A percentile compares a stretch with the other conserved stretches of the same genome.
phyloP scores from a whole-genome alignment of 768 basidiomycete species.

The Lyophyllum shimeji region DNA sequence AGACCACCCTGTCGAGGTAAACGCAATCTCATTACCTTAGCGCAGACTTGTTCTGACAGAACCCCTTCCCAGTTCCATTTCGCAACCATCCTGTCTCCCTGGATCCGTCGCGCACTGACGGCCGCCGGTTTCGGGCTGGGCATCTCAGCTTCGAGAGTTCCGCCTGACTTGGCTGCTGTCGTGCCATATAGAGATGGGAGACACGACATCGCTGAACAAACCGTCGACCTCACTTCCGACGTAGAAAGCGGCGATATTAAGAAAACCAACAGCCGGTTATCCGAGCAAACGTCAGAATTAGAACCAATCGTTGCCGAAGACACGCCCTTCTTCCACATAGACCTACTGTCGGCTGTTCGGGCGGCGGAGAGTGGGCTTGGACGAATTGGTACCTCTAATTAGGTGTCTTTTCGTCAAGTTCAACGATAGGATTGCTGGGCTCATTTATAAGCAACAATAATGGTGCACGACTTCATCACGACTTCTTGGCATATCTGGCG shows the following conservation, averaged over 20 bases:
- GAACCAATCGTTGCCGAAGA: conserved; percentile 46
- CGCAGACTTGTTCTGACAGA: neutral
- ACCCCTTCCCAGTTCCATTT: conserved; percentile 78
- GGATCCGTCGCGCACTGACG: conserved; percentile 86
- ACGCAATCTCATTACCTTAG: conserved; percentile 12
- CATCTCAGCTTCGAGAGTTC: conserved; percentile 33
- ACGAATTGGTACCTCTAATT: conserved; percentile 14
- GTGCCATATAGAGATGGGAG: conserved; percentile 59
- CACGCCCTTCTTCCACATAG: conserved; percentile 92
- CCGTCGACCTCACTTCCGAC: conserved; percentile 27
- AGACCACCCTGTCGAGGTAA: conserved; percentile 69
- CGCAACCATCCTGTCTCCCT: conserved; percentile 86
- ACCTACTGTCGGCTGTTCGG: conserved; percentile 68
- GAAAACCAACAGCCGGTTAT: conserved; percentile 20
- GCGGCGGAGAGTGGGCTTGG: conserved; percentile 57
- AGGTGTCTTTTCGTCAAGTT: neutral
- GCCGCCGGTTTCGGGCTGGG: conserved; percentile 91
- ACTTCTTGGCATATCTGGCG: neutral
- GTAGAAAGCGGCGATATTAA: conserved; percentile 35
- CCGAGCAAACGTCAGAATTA: conserved; percentile 19
- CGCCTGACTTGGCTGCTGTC: conserved; percentile 73
- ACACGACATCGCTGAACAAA: conserved; percentile 24
- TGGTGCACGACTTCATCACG: neutral
- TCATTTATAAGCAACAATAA: conserved; percentile 6
- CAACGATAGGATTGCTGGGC: neutral